Evolutionary conservation across 2,329 filamentous ascomycete genomes (phyloP).

Genomic region (Cadophora malorum): DNA sequence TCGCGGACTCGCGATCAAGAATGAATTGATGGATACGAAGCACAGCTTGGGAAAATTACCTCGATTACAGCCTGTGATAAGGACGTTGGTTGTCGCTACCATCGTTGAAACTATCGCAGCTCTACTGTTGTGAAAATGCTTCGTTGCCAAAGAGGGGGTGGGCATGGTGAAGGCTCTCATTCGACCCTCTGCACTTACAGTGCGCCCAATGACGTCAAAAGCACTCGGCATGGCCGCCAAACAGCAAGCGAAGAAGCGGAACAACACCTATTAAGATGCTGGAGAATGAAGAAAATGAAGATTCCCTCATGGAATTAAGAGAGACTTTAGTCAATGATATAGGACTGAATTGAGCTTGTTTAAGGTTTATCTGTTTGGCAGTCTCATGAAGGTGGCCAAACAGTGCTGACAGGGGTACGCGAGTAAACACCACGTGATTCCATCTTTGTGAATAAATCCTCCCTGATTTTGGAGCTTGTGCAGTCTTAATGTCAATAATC

Average conservation of each 20-base stretch:
- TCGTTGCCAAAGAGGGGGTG: background rate
- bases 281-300: too few relatives aligned
- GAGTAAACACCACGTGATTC: too few relatives aligned
- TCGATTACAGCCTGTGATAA: slow-evolving; percentile 10
- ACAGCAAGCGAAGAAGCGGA: background rate
- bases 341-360: too few relatives aligned
- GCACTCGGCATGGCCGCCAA: background rate
- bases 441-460: too few relatives aligned
- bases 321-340: too few relatives aligned
- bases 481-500: too few relatives aligned
- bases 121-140: background rate
- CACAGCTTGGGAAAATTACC: background rate
- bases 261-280: background rate
- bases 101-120: background rate
- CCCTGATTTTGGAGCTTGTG: too few relatives aligned
- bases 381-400: too few relatives aligned
- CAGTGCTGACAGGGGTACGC: too few relatives aligned
- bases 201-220: background rate
- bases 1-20: background rate
- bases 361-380: too few relatives aligned
- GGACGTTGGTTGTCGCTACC: background rate
- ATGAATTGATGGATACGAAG: background rate
- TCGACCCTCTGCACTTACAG: background rate
- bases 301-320: too few relatives aligned
- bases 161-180: background rate